phyloP scores from a whole-genome alignment of 2,329 filamentous ascomycete species.

The Ascomycota sp. region DNA sequence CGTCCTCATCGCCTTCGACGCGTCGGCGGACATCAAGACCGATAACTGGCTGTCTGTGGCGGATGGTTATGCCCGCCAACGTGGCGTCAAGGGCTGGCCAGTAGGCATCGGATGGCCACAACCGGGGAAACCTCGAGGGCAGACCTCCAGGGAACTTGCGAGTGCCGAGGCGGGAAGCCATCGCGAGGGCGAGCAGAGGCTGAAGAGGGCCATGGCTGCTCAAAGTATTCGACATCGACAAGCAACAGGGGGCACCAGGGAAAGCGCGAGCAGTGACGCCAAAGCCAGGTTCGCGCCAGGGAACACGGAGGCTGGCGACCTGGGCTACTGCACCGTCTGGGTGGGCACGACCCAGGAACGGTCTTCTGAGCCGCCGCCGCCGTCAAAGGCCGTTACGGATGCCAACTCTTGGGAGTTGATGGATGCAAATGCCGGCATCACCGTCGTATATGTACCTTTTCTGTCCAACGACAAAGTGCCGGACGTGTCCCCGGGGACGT shows the following conservation, averaged over 20 bases:
- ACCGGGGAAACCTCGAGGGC: conserved; percentile 28
- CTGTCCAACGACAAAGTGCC: conserved; percentile 59
- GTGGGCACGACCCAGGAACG: conserved; percentile 65
- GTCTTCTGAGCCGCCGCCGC: conserved; percentile 27
- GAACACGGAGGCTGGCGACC: conserved; percentile 29
- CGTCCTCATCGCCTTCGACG: conserved; percentile 79
- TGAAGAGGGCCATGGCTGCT: conserved; percentile 34
- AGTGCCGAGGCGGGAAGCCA: conserved; percentile 37
- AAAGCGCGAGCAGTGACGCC: conserved; percentile 7
- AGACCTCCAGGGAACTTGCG: conserved; percentile 42
- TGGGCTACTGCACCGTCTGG: conserved; percentile 90
- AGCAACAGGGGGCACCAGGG: conserved; percentile 7
- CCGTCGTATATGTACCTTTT: conserved; percentile 78
- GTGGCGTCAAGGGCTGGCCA: conserved; percentile 85
- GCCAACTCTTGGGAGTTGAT: conserved; percentile 42
- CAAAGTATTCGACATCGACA: conserved; percentile 13
- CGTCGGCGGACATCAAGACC: conserved; percentile 73
- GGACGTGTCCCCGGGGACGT: conserved; percentile 60
- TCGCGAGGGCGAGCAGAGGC: conserved; percentile 37
- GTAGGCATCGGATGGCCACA: conserved; percentile 85
- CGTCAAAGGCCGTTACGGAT: conserved; percentile 32
- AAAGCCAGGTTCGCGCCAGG: conserved; percentile 18
- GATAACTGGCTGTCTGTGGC: conserved; percentile 93
- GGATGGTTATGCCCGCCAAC: conserved; percentile 77
- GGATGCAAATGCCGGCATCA: conserved; percentile 60